Percentiles rank a stretch among this genome's conserved stretches.
Conservation (phyloP, 768 basidiomycete species). For the Agaricus subrufescens region DNA sequence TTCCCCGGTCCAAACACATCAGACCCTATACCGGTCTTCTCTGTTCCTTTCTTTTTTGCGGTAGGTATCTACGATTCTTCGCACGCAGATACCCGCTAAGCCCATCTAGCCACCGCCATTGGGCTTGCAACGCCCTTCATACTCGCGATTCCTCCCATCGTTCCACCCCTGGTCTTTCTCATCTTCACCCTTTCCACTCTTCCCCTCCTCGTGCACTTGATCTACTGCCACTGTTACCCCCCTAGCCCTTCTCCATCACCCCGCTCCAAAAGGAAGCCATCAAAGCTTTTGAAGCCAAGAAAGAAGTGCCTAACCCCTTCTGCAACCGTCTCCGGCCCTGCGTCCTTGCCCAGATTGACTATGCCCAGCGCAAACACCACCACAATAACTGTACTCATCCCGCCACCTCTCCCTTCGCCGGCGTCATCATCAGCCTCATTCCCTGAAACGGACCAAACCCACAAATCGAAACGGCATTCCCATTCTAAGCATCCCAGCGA, state of each 20-base stretch:
- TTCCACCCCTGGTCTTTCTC: conserved; percentile 7
- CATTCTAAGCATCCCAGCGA: background rate
- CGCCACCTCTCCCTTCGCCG: conserved; percentile 7
- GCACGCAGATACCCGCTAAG: background rate
- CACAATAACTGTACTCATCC: conserved; percentile 2
- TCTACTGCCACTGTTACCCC: background rate
- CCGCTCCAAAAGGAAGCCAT: background rate
- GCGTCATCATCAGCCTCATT: conserved; percentile 8
- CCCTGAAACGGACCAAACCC: background rate
- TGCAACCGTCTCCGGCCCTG: background rate
- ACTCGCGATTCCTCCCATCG: background rate
- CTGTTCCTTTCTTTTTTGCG: conserved; percentile 4
- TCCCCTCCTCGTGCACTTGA: conserved; percentile 1
- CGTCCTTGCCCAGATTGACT: conserved; percentile 2
- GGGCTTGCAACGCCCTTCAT: background rate
- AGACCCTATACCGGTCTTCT: conserved; percentile 1
- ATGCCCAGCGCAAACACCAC: background rate
- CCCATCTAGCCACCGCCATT: background rate
- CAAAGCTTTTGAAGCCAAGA: background rate
- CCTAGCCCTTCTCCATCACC: background rate
- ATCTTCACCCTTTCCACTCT: conserved; percentile 5
- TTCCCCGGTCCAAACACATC: background rate
- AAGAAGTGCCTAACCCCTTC: background rate
- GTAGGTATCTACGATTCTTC: background rate
- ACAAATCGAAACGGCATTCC: background rate